Conservation (phyloP, 805 yeast genomes). For the Millerozyma acaciae region DNA sequence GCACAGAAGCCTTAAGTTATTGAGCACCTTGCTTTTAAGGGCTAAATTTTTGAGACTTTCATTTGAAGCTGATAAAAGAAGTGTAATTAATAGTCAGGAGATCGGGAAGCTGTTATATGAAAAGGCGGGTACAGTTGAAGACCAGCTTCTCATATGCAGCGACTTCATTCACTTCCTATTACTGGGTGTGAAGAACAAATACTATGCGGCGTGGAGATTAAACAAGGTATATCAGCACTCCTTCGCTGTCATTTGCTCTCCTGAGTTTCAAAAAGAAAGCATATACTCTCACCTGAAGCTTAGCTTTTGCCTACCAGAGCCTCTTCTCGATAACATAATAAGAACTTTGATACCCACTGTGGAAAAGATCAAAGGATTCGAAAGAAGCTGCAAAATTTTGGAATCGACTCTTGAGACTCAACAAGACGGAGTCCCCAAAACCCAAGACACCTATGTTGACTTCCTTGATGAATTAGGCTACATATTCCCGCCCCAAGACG, state of each 20-base stretch:
- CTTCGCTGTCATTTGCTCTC: conserved; percentile 1
- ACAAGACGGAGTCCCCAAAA: neutral
- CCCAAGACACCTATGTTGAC: neutral
- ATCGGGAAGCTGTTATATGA: too few relatives aligned
- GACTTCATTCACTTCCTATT: too few relatives aligned
- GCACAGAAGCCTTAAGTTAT: too few relatives aligned
- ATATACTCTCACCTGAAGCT: neutral
- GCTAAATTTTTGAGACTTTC: too few relatives aligned
- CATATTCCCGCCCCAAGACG: conserved; percentile 1
- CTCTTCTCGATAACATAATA: neutral
- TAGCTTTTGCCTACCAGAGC: conserved; percentile 1
- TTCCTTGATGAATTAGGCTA: neutral
- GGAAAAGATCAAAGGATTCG: neutral
- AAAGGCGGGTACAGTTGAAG: too few relatives aligned
- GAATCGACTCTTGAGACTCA: conserved; percentile 1
- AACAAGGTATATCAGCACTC: neutral
- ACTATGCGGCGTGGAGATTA: neutral
- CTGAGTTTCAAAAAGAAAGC: neutral
- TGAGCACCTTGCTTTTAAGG: too few relatives aligned
- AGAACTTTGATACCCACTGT: neutral
- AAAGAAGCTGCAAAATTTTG: conserved; percentile 1
- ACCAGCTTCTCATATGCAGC: too few relatives aligned
- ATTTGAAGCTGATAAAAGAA: too few relatives aligned
- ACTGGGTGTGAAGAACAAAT: neutral
- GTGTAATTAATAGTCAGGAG: too few relatives aligned